Evolutionary conservation across 768 basidiomycete species (phyloP), one percentile per base, ranked within the genome.

Genomic region (Pisolithus albus): DNA sequence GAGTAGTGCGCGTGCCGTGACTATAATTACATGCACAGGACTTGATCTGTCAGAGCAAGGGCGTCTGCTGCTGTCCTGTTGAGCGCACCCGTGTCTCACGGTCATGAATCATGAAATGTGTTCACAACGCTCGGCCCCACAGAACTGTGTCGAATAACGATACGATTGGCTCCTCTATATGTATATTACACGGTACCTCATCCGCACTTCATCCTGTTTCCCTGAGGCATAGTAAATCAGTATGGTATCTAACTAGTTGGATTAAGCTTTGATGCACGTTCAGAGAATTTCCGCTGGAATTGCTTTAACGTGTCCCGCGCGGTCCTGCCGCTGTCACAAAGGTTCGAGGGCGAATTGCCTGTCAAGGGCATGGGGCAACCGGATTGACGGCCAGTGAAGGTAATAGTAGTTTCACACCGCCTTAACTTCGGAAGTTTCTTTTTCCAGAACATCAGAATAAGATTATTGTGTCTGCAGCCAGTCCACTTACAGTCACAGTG

Each of bases 321-420:
- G 44, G 58, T 56, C 39, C 56, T 49, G 43, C 24, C 54, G 48
- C 55, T 51, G 43, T 58, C 56, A 53, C 50, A 59, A 51, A 52
- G 51, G 40, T 56, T 62, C 11, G 57, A 59, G 55, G 56, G 66
- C 51, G 62, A 61, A 51, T 60, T 62, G 55, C 59, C 59, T 24
- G 59, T 59, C 38, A 55, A 54, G 53, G 65, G 56, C 49, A 41
- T 19, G 40, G 53, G 56, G 46, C 49, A 58, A n/a, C 64, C 68
- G 47, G 62, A 50, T 54, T 74, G 72, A 51, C 69, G 69, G 48
- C 74, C 75, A 44, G 72, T 74, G 40, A 70, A 66, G 18, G 74
- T 78, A 52, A 76, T 60, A 30, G 76, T 77, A 4, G 77, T 78
- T 45, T 78, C 77, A 59, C 66, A 60, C 53, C 77, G 71, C 64